phyloP scores from a whole-genome alignment of 2,329 filamentous ascomycete species.

The Chaetomium globosum region DNA sequence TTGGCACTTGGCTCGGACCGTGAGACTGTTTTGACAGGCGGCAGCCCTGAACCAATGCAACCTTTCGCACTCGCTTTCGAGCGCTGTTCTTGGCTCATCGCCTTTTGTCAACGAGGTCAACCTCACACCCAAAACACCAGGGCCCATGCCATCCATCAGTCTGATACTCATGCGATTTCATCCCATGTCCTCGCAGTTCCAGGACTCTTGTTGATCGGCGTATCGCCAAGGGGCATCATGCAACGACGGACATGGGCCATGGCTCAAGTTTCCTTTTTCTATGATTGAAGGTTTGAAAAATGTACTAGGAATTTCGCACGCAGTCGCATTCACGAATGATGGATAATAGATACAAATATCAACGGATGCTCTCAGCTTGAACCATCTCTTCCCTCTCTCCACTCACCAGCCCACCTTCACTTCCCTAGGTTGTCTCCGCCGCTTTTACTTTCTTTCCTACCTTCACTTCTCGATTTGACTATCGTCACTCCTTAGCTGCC shows the following conservation, averaged over 20 bases:
- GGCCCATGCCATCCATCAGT: conserved; percentile 1
- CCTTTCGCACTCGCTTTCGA: background rate
- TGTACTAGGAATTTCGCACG: background rate
- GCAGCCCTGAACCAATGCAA: background rate
- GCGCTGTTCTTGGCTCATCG: background rate
- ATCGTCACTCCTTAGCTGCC: conserved; percentile 10
- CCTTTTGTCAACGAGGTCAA: too few relatives aligned
- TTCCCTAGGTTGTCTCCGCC: background rate
- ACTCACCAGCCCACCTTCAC: background rate
- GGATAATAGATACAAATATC: conserved; percentile 9
- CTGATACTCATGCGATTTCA: conserved; percentile 9
- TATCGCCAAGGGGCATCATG: background rate
- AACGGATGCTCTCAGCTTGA: background rate
- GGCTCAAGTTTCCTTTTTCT: background rate
- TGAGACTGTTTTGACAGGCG: background rate
- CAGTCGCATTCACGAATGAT: background rate
- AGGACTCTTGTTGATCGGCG: background rate
- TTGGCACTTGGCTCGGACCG: background rate
- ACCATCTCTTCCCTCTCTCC: background rate
- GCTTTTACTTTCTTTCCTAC: background rate
- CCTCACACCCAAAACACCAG: background rate
- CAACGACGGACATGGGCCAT: background rate
- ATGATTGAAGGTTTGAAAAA: background rate
- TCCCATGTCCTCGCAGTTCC: background rate
- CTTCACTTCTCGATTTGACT: conserved; percentile 1